Evolutionary conservation across 805 yeast genomes (phyloP), one percentile per base, ranked within the genome.

Genomic region (Candida alai): DNA sequence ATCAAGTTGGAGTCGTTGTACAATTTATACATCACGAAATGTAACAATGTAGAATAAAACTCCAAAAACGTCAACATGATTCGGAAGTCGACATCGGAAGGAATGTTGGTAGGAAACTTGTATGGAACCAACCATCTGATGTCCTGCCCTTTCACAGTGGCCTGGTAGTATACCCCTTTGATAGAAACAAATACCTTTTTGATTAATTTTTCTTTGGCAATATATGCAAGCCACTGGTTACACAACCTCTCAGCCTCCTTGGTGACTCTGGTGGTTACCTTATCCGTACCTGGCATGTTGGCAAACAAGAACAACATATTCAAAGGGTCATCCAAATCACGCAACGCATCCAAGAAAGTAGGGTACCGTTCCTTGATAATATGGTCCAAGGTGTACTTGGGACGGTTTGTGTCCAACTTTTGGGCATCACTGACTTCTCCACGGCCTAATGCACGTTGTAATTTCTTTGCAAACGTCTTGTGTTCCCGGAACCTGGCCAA

Each of bases 1-100:
- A 85, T 80, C 52, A 93, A 74, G 42, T 81, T 89, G 21, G 81
- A 71, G 48, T 88, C 97, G 15, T 84, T 76, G 68, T 87, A 93
- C 43, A 93, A 73, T 58, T 84, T 84, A 73, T 57, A 93, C 36
- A 90, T 69, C 15, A 83, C 89, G 56, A 93, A 93, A 54, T 88
- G 95, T 52, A 89, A 63, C 48, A 93, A 65, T 17, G 97, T 90
- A 13, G 96, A 81, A 66, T 93, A 93, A 62, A 93, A 89, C 65
- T 93, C 98, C 54, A 93, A 74, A 64, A 93, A 93, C 1, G 97
- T 90, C 53, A 87, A 71, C 98, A 93, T 93, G 68, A 93, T 87
- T 62, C 93, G 76, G 70, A 93, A 90, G 64, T 93, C 98, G 40
- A 93, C 80, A 60, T 93, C 97, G 28, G 82, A 64, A 30, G 98